Base-by-base conservation (phyloP, 345 rosid genomes). In the Rhizophora mangle region DNA sequence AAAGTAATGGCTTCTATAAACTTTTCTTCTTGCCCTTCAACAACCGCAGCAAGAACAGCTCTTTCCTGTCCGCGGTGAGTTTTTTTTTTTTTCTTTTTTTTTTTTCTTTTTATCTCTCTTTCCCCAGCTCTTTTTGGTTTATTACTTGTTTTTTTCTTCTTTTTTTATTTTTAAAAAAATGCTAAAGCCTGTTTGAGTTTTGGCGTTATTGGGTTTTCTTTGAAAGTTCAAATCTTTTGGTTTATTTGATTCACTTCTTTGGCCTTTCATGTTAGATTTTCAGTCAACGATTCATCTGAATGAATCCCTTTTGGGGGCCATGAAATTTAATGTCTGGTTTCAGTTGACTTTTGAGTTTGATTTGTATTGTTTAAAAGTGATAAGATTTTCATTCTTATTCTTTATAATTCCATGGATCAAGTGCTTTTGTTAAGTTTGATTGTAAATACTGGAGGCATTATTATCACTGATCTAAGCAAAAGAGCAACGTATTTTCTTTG, bases 21-120 rank as follows among this genome's bases (percentile, higher is more conserved):
- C 22, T 29, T 72, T 37, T 51, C 75, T 63, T 63, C 32, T 31
- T 63, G 43, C 55, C 70, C 70, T 60, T 60, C 76, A 65, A 66
- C 67, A 2, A 49, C 70, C 46, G 20, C 61, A 31, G 15, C 70
- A 22, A 59, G 76, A 66, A 60, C 71, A 52, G 60, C 71, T 15
- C 58, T 58, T 27, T 53, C 75, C 5, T 53, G 43, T 8, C 5
- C 71, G 27, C 66, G 30, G 76, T 73, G 53, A 73, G 76, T 52
- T 65, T 39, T 2, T 8, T 57, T 4, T 21, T 13, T 18, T 49
- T 6, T n/a, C 19, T 34, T 5, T 26, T 26, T 37, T 19, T 2
- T 21, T 13, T 9, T 31, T 6, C 18, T 36, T 34, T 5, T 20
- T 37, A 16, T 10, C 26, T 53, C 22, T 54, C 26, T 54, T 21